Percentiles rank a stretch among this genome's conserved stretches.
Conservation (phyloP, 192 early-diverging fungal species). For the Coemansia sp. region DNA sequence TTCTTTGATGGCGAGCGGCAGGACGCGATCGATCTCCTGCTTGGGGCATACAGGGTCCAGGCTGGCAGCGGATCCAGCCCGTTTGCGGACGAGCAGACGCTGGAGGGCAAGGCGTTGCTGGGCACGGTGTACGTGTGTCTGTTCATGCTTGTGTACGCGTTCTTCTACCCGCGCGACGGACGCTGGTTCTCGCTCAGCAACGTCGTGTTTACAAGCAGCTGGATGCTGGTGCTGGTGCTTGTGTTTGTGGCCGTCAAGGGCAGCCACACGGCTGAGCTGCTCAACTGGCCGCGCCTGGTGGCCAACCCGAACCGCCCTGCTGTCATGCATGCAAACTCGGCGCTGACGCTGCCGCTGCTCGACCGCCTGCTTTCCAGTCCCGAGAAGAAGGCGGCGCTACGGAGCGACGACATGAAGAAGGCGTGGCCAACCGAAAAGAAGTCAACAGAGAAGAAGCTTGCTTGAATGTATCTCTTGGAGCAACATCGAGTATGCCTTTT, state of each 20-base stretch:
- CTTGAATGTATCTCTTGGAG: too few relatives aligned
- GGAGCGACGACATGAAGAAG: conserved; percentile 30
- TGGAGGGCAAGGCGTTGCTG: conserved; percentile 59
- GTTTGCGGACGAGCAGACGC: conserved; percentile 57
- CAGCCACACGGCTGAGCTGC: conserved; percentile 49
- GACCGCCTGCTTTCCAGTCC: conserved; percentile 35
- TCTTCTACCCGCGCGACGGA: conserved; percentile 52
- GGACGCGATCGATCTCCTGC: conserved; percentile 88
- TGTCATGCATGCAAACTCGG: conserved; percentile 33
- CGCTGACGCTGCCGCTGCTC: conserved; percentile 37
- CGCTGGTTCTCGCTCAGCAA: conserved; percentile 42
- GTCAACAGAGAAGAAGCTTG: conserved; percentile 10
- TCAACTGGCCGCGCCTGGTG: conserved; percentile 55
- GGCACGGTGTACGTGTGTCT: conserved; percentile 52
- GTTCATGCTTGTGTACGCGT: conserved; percentile 56
- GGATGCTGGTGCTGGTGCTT: conserved; percentile 38
- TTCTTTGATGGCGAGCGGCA: conserved; percentile 92
- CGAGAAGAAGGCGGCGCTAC: conserved; percentile 24
- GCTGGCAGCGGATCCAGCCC: conserved; percentile 40
- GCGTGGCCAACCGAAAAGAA: conserved; percentile 40
- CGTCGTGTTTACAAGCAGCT: conserved; percentile 38
- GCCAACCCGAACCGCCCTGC: conserved; percentile 44
- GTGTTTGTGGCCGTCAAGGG: conserved; percentile 33
- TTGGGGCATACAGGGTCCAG: conserved; percentile 64
- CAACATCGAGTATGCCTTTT: too few relatives aligned